phyloP scores from a whole-genome alignment of 2,329 filamentous ascomycete genomes.

The Dactylella cylindrospora region DNA sequence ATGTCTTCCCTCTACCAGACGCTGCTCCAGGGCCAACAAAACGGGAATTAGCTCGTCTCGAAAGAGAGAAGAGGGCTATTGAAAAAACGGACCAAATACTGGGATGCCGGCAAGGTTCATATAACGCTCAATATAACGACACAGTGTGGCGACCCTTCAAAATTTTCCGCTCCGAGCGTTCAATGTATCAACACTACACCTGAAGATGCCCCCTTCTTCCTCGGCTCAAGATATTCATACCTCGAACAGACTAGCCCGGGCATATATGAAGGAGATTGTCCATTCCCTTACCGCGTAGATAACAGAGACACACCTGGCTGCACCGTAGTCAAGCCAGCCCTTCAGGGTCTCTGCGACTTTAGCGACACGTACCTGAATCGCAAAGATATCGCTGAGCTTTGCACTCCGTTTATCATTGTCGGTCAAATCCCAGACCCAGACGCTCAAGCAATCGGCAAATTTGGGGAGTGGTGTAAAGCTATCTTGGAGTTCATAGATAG shows the following conservation, averaged over 20 bases:
- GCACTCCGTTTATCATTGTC: not conserved
- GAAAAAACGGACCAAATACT: not conserved
- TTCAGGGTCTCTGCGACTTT: not conserved
- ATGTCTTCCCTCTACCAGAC: too few species aligned
- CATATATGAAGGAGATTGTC: constrained; percentile 6
- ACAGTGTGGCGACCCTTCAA: constrained; percentile 6
- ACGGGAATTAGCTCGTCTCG: too few species aligned
- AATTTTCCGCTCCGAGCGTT: not conserved
- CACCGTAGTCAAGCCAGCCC: not conserved
- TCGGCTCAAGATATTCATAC: not conserved
- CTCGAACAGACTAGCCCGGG: constrained; percentile 6
- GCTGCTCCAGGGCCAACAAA: not conserved
- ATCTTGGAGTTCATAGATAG: not conserved
- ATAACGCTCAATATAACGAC: constrained; percentile 5
- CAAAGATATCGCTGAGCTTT: not conserved
- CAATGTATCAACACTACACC: constrained; percentile 7
- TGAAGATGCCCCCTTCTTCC: not conserved
- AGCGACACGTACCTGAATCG: not conserved
- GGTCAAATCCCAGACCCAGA: not conserved
- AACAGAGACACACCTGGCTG: not conserved
- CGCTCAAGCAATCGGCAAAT: not conserved
- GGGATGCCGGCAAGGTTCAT: constrained; percentile 8
- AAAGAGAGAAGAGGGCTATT: too few species aligned
- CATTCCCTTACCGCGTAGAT: not conserved
- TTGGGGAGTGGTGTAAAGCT: not conserved